Percentiles rank a stretch among this genome's conserved stretches.
Evolutionary conservation across 345 rosid genomes (phyloP).

Genomic region (Arabidopsis thaliana): DNA sequence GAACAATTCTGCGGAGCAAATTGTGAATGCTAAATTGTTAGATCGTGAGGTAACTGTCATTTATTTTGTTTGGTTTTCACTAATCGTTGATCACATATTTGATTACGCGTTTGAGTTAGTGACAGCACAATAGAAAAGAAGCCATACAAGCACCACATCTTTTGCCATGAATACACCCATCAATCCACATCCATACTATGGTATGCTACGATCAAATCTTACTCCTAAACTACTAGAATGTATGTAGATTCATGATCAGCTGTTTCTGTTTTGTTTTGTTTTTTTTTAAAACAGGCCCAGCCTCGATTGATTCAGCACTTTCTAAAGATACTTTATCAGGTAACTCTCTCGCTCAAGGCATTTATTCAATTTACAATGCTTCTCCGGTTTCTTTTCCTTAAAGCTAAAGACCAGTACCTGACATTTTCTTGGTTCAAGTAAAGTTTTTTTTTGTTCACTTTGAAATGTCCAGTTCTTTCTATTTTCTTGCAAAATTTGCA

Average conservation of each 20-base stretch:
- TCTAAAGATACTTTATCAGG: constrained; percentile 65
- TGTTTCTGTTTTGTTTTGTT: not conserved
- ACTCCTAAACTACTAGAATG: not conserved
- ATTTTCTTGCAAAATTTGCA: not conserved
- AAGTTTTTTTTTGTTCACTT: constrained; percentile 28
- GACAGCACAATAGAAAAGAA: too few relatives aligned
- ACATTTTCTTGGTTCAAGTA: constrained; percentile 90
- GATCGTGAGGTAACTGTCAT: too few relatives aligned
- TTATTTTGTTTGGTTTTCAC: too few relatives aligned
- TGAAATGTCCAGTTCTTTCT: not conserved
- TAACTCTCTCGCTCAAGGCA: constrained; percentile 79
- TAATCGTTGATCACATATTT: too few relatives aligned
- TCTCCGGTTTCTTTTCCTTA: constrained; percentile 85
- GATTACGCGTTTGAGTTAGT: too few relatives aligned
- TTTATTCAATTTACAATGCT: constrained; percentile 75
- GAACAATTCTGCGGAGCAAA: too few relatives aligned
- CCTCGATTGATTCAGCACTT: constrained; percentile 54
- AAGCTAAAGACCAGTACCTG: constrained; percentile 62
- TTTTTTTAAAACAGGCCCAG: constrained; percentile 56
- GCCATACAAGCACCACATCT: too few relatives aligned
- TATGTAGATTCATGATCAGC: constrained; percentile 1
- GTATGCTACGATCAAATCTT: constrained; percentile 44
- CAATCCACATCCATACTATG: constrained; percentile 86
- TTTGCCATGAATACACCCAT: constrained; percentile 43
- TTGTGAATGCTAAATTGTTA: too few relatives aligned